Evolutionary conservation across 768 basidiomycete species (phyloP).

Genomic region (Lactarius hatsudake): DNA sequence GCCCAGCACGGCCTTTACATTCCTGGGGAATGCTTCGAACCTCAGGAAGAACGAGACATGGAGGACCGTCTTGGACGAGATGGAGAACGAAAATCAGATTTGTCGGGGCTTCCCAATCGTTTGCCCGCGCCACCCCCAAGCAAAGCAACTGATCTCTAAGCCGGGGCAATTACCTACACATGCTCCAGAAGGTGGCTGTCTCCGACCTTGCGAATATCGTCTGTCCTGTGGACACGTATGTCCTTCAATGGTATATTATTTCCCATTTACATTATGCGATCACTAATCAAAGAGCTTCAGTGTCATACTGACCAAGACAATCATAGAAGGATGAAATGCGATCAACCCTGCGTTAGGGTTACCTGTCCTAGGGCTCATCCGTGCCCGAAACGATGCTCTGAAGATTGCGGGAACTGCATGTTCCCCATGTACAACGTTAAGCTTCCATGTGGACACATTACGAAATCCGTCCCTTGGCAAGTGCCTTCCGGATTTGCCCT

Average conservation of each 20-base stretch:
- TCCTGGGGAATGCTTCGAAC: conserved; percentile 65
- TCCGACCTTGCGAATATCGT: conserved; percentile 31
- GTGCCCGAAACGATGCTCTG: conserved; percentile 32
- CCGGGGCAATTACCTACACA: conserved; percentile 20
- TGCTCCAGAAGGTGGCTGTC: conserved; percentile 34
- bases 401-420: conserved; percentile 32
- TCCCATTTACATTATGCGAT: not conserved
- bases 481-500: conserved; percentile 1
- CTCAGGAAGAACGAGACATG: conserved; percentile 56
- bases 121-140: conserved; percentile 21
- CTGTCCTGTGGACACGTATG: conserved; percentile 37
- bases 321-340: conserved; percentile 30
- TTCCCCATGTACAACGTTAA: conserved; percentile 29
- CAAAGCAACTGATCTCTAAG: conserved; percentile 9
- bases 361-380: conserved; percentile 31
- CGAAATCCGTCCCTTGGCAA: conserved; percentile 31
- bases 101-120: conserved; percentile 16
- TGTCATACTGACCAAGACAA: conserved; percentile 31
- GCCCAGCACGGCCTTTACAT: conserved; percentile 74
- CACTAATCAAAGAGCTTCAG: not conserved
- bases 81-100: conserved; percentile 41
- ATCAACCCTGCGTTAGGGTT: conserved; percentile 29
- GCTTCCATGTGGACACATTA: conserved; percentile 34
- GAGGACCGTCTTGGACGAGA: conserved; percentile 52
- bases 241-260: conserved; percentile 29